These are phyloP conservation scores for Symbiodinium pilosum DNA, from an alignment of 73 alveolate species.

Conservation along the genomic window DNA sequence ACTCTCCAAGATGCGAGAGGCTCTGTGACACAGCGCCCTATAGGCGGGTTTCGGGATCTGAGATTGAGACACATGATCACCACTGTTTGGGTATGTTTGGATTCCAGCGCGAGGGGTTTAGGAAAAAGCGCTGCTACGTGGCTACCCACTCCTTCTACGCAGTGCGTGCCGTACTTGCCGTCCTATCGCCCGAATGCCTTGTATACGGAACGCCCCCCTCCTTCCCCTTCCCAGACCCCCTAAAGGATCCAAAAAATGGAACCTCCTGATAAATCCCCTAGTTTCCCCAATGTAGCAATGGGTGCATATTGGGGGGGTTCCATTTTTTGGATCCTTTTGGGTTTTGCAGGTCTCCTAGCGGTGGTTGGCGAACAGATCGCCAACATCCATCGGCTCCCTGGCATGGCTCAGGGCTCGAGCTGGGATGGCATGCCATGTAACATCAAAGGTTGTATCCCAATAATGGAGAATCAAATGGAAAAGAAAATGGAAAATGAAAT, in stretches of 20 bases:
- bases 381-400: not conserved
- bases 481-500: no score
- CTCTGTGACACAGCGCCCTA: not conserved
- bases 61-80: not conserved
- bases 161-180: not conserved
- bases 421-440: not conserved
- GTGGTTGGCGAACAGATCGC: not conserved
- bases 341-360: not conserved
- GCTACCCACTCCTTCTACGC: not conserved
- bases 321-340: no score
- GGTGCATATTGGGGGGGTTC: no score
- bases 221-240: no score
- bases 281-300: no score
- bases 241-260: no score
- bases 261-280: no score
- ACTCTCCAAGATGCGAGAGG: not conserved
- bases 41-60: not conserved
- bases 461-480: no score
- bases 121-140: not conserved
- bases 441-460: no score
- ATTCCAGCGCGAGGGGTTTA: not conserved
- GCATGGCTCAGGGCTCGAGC: not conserved
- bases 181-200: not conserved
- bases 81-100: not conserved
- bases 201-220: not conserved